Conservation (phyloP, 2,329 filamentous ascomycete genomes). For the Colletotrichum horii region DNA sequence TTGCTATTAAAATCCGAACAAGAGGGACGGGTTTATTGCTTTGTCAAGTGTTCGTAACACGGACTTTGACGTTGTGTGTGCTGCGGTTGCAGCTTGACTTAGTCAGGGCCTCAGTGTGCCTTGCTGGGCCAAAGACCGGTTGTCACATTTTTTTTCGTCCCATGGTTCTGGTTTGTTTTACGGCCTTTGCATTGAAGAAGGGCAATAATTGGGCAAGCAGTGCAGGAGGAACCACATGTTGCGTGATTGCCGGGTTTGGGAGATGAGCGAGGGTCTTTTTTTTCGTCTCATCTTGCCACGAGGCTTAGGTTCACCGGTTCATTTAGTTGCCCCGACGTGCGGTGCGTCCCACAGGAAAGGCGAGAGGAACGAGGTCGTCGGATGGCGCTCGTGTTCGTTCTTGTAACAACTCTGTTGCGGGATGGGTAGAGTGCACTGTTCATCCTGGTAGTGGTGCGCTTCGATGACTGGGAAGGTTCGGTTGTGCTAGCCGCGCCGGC, state of each 20-base stretch:
- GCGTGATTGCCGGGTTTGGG: background rate
- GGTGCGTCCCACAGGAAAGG: background rate
- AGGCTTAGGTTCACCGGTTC: background rate
- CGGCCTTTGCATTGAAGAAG: background rate
- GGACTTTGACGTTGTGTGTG: background rate
- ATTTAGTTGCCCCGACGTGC: too few relatives aligned
- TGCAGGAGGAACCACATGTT: background rate
- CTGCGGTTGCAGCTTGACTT: background rate
- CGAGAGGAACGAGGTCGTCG: background rate
- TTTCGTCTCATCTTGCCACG: slow-evolving; percentile 5
- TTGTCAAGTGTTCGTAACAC: background rate
- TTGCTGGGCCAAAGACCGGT: background rate
- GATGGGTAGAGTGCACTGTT: background rate
- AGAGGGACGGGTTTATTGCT: background rate
- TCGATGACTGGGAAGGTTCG: background rate
- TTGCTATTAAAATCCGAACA: background rate
- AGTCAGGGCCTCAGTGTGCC: background rate
- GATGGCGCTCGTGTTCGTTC: background rate
- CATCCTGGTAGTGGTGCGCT: background rate
- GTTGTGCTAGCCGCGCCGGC: background rate
- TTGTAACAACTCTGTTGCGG: background rate
- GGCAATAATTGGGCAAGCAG: background rate
- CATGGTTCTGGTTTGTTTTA: background rate
- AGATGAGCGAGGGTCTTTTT: background rate
- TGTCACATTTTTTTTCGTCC: background rate